Percentiles rank a stretch among this genome's conserved stretches.
Conservation (phyloP, 257 asterid genomes). For the Solanum dulcamara region DNA sequence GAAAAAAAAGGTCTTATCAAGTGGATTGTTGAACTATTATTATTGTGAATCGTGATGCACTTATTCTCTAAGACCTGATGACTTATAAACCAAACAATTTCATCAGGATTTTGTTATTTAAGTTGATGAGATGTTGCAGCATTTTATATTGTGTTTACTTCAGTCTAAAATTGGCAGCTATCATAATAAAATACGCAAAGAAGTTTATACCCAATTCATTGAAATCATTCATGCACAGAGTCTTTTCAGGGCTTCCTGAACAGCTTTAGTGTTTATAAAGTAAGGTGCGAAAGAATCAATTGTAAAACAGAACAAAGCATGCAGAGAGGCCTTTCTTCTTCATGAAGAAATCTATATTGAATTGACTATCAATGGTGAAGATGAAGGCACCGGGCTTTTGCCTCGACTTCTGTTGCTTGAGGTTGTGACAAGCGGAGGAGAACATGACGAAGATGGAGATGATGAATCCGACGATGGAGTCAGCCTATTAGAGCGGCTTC, state of each 20-base stretch:
- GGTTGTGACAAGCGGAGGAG: constrained; percentile 18
- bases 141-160: too few relatives aligned
- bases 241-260: constrained; percentile 3
- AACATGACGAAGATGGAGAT: constrained; percentile 27
- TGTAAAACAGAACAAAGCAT: not conserved
- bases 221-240: constrained; percentile 20
- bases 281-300: not conserved
- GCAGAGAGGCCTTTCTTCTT: not conserved
- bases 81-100: not conserved
- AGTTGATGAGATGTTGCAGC: not conserved
- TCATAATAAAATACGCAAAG: not conserved
- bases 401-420: constrained; percentile 14
- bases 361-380: constrained; percentile 21
- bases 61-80: not conserved
- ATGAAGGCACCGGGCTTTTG: constrained; percentile 22
- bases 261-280: not conserved
- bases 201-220: not conserved
- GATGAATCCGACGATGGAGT: constrained; percentile 34
- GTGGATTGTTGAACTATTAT: not conserved
- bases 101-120: not conserved
- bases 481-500: constrained; percentile 30
- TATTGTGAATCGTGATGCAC: not conserved
- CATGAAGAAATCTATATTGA: not conserved
- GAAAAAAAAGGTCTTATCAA: not conserved
- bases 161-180: not conserved